Percentiles rank a stretch among this genome's conserved stretches.
phyloP scores from a whole-genome alignment of 345 rosid species.

The Salix viminalis region DNA sequence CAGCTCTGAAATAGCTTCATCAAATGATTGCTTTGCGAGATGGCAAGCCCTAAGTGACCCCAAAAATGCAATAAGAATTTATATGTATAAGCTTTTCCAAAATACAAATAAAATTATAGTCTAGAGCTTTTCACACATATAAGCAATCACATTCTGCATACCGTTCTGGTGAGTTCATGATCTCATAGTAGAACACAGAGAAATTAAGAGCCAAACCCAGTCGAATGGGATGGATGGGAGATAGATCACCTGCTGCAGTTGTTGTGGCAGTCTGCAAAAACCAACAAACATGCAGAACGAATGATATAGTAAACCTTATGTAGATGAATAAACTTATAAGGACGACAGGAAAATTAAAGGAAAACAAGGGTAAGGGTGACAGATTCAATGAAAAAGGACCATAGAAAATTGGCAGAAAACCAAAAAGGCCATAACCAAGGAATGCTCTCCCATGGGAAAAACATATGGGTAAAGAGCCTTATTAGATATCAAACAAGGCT shows the following conservation, averaged over 20 bases:
- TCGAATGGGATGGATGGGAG: conserved; percentile 56
- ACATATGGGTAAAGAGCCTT: neutral
- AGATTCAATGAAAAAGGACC: neutral
- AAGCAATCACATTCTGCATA: conserved; percentile 8
- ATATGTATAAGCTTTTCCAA: neutral
- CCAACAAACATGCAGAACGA: neutral
- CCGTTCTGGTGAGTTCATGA: conserved; percentile 53
- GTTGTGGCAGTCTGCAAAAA: conserved; percentile 39
- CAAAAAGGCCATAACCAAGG: neutral
- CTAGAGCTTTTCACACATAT: neutral
- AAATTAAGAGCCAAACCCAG: conserved; percentile 51
- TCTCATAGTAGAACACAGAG: conserved; percentile 58
- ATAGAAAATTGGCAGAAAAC: neutral
- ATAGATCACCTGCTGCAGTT: conserved; percentile 44
- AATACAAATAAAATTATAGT: neutral
- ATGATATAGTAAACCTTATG: neutral
- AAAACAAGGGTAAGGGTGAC: neutral
- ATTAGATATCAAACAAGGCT: neutral
- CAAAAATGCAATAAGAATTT: neutral
- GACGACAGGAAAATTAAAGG: neutral
- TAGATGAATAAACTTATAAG: too few relatives aligned
- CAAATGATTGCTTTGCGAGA: conserved; percentile 33
- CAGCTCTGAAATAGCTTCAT: conserved; percentile 33
- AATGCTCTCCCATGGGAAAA: neutral
- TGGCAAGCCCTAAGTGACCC: conserved; percentile 26